phyloP scores from a whole-genome alignment of 495 filamentous ascomycete genomes.

The Daldinia grandis region DNA sequence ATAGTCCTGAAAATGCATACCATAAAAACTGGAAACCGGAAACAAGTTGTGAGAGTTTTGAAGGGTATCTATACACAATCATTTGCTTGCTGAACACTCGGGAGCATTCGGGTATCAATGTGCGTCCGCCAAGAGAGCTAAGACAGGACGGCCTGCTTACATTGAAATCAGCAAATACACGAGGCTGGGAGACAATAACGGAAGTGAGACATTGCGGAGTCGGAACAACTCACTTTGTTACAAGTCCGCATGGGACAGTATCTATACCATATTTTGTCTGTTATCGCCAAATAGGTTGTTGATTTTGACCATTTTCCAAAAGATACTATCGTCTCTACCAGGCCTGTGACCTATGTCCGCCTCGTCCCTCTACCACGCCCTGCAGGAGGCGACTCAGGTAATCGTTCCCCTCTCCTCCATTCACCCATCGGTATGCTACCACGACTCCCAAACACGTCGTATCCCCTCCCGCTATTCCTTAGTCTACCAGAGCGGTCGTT shows the following conservation, averaged over 20 bases:
- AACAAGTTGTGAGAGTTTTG: neutral
- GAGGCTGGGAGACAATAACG: neutral
- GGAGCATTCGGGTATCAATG: constrained; percentile 15
- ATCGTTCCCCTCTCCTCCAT: constrained; percentile 66
- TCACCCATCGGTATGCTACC: constrained; percentile 61
- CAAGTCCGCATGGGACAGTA: constrained; percentile 5
- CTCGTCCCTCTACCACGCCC: constrained; percentile 45
- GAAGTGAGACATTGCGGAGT: neutral
- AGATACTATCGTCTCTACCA: constrained; percentile 19
- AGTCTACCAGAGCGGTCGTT: constrained; percentile 38
- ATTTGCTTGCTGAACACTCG: constrained; percentile 1
- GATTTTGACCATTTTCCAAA: neutral
- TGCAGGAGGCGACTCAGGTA: constrained; percentile 53
- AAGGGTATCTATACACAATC: constrained; percentile 16
- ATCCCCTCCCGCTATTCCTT: constrained; percentile 46
- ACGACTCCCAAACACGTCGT: constrained; percentile 36
- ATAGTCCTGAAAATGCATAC: constrained; percentile 1
- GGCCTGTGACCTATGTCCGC: constrained; percentile 40
- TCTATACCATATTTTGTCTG: constrained; percentile 19
- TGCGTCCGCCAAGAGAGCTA: neutral
- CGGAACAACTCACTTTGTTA: constrained; percentile 24
- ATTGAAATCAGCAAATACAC: constrained; percentile 7
- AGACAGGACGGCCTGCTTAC: neutral
- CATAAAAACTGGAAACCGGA: constrained; percentile 1
- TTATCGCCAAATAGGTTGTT: neutral